Evolutionary conservation across 148 eudicot species (phyloP), one percentile per base, ranked within the genome.

Genomic region (Fagopyrum esculentum): DNA sequence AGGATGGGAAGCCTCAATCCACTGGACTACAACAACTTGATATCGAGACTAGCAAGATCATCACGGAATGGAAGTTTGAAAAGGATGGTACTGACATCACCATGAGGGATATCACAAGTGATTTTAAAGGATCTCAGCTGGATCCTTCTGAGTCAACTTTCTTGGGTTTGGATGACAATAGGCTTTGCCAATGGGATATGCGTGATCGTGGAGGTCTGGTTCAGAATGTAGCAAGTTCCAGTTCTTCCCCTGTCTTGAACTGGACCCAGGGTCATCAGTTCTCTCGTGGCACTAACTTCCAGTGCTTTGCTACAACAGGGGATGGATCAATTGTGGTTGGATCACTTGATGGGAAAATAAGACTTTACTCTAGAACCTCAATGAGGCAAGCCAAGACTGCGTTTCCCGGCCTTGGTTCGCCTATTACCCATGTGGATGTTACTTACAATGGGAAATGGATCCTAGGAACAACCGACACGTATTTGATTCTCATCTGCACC

Each of bases 381-480:
- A 95, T 95, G 99, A 88, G 99, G 83, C 88, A 83, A 79, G 99
- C 99, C 1, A 95, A 92, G 86, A 95, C 99, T 9, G 99, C 97
- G 6, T 95, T 95, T 70, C 99, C 99, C 4, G 96, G 98, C 9
- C 87, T 95, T 9, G 98, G 98, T 10, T 92, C 96, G 0, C 96
- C 98, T 0, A 88, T 95, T 45, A 95, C 96, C 0, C 90, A 93
- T 77, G 97, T 95, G 17, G 98, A 95, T 81, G 98, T 92, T 43
- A 95, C 98, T 7, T 95, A 92, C 77, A 97, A 95, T 86, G 98
- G 98, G n/a, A 95, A 92, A 76, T 95, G 98, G 98, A 83, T 95
- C 55, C 75, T 95, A 88, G 98, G 97, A 55, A 95, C 98, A 0
- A 92, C 98, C 0, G 93, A 92, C 70, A 86, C 90, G 1, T 92